Evolutionary conservation across 106 monocot genomes (phyloP).

Genomic region (Allium fistulosum): DNA sequence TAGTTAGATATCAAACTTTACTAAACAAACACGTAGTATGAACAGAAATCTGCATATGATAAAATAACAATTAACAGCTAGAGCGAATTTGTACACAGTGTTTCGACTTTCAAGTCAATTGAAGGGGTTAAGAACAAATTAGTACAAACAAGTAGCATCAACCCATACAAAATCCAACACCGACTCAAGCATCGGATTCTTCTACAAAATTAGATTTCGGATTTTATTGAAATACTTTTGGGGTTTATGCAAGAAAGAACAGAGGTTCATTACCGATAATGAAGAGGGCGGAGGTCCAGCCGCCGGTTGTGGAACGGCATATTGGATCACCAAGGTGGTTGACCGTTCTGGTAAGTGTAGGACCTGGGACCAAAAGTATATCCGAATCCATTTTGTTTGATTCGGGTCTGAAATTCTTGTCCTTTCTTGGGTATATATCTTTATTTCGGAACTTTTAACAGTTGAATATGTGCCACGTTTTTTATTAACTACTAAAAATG

Average conservation of each 20-base stretch:
- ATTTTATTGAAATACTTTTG: too few species aligned
- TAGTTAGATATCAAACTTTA: too few species aligned
- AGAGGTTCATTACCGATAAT: constrained; percentile 18
- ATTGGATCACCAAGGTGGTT: constrained; percentile 29
- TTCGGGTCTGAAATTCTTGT: not conserved
- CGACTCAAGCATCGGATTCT: not conserved
- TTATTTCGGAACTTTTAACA: not conserved
- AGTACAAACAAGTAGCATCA: not conserved
- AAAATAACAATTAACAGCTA: too few species aligned
- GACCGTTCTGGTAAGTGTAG: constrained; percentile 1
- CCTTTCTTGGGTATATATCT: not conserved
- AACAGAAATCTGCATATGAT: too few species aligned
- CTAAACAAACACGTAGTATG: too few species aligned
- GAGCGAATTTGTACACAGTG: too few species aligned
- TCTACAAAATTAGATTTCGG: not conserved
- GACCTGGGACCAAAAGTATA: not conserved
- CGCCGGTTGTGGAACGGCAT: constrained; percentile 20
- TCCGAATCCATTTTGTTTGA: constrained; percentile 4
- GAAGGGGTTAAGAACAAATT: too few species aligned
- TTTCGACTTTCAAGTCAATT: too few species aligned
- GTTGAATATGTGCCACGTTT: too few species aligned
- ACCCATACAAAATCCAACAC: not conserved
- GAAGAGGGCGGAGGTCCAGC: constrained; percentile 41
- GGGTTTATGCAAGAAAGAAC: too few species aligned
- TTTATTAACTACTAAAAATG: too few species aligned